Base-by-base conservation (phyloP, 805 yeast genomes). In the Jamesozyma lodderae region DNA sequence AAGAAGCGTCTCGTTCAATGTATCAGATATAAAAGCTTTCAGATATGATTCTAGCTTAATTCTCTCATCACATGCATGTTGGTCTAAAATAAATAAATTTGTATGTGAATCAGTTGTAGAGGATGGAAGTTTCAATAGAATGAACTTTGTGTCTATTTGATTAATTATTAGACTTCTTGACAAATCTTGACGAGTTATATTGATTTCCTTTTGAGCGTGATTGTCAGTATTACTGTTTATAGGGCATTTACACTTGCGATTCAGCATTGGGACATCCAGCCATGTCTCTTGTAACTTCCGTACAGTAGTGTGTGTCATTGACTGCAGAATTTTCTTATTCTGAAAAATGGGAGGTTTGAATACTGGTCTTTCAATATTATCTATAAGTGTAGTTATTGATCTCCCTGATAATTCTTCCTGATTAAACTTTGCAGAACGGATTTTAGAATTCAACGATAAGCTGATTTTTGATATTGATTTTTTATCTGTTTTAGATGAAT, bases 51-150 rank as follows among this genome's bases (percentile, higher is more conserved):
- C 95, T 2, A 81, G 70, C 33, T 66, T 64, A 0, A 82, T 65
- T 38, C 95, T 58, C 52, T 86, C 95, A 58, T 82, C 94, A 38
- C 80, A 75, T 0, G 95, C 95, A 63, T 86, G 95, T 50, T 85
- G 95, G 52, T 86, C 95, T 4, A 81, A 49, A 1, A 74, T 59
- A 16, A 73, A 55, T 13, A 74, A 47, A 23, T 31, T 28, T 0
- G 51, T 32, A 6, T 44, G 42, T 1, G 43, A 24, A 1, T 50
- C n/a, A 1, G 35, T 32, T 1, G 36, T 14, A 8, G 19, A 29
- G 4, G 33, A 6, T 4, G 20, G 26, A 0, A 52, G 28, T 18
- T 56, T 63, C 2, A 72, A 55, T 4, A 85, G 59, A 7, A 86
- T 74, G 49, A 83, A 83, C 51, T 79, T 81, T 3, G 58, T 50